Conservation (phyloP, 139 green algal species). For the Ettlia oleoabundans region DNA sequence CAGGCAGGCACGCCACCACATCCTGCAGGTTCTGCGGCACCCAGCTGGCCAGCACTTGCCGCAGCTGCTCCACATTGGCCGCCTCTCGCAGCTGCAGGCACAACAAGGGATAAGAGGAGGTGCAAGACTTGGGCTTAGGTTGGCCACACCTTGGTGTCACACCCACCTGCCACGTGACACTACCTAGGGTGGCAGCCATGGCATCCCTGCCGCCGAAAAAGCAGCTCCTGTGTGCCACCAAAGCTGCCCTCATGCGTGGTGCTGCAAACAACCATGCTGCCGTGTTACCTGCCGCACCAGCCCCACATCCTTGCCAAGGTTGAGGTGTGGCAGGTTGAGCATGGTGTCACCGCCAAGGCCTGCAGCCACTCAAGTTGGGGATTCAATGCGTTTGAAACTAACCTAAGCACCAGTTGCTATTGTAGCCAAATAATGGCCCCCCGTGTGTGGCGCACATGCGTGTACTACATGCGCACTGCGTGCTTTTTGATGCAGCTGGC, state of each 20-base stretch:
- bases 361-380: not conserved
- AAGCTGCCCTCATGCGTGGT: not conserved
- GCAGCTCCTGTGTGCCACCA: not conserved
- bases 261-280: not conserved
- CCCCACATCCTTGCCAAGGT: not conserved
- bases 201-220: too few species aligned
- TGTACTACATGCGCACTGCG: not conserved
- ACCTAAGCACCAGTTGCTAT: not conserved
- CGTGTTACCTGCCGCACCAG: conserved; percentile 4
- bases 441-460: too few species aligned
- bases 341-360: not conserved
- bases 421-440: not conserved
- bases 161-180: too few species aligned
- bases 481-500: not conserved
- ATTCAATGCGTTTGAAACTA: not conserved
- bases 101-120: not conserved
- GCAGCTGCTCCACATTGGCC: not conserved
- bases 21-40: not conserved
- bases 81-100: not conserved
- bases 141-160: too few species aligned
- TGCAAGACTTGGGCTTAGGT: too few species aligned
- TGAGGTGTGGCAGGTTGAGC: conserved; percentile 9
- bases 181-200: too few species aligned
- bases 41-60: not conserved
- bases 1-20: not conserved